These are phyloP conservation scores for Naganishia onofrii DNA, from an alignment of 768 basidiomycete species.

Conservation along the genomic window DNA sequence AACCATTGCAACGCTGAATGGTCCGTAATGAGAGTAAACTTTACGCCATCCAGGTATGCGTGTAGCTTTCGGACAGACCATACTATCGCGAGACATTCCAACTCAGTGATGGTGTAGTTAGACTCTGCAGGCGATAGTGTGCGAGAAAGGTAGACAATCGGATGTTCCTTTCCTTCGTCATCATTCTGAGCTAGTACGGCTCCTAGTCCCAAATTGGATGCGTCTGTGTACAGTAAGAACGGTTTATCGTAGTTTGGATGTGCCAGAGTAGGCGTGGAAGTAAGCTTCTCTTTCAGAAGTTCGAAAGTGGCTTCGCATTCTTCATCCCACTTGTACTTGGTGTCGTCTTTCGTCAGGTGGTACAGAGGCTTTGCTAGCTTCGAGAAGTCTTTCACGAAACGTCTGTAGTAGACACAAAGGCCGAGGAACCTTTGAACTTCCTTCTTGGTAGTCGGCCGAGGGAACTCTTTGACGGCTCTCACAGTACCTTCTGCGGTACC, in stretches of 20 bases:
- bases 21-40: slow-evolving; percentile 14
- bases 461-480: neutral
- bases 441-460: neutral
- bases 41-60: slow-evolving; percentile 1
- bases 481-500: neutral
- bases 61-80: slow-evolving; percentile 25
- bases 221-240: neutral
- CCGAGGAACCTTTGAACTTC: no score
- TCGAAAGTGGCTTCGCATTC: neutral
- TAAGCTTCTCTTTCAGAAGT: no score
- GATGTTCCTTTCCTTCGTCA: neutral
- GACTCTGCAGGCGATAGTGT: slow-evolving; percentile 18
- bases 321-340: slow-evolving; percentile 19
- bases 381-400: slow-evolving; percentile 38
- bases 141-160: slow-evolving; percentile 20
- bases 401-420: slow-evolving; percentile 34
- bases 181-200: slow-evolving; percentile 28
- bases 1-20: slow-evolving; percentile 23
- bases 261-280: no score
- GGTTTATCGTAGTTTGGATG: neutral
- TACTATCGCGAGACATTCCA: slow-evolving; percentile 34
- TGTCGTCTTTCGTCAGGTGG: slow-evolving; percentile 24
- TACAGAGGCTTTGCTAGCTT: slow-evolving; percentile 28
- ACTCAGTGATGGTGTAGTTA: slow-evolving; percentile 29
- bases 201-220: slow-evolving; percentile 26